Percentiles rank a stretch among this genome's conserved stretches.
Conservation (phyloP, 2,329 filamentous ascomycete genomes). For the Cyphellophora attinorum region DNA sequence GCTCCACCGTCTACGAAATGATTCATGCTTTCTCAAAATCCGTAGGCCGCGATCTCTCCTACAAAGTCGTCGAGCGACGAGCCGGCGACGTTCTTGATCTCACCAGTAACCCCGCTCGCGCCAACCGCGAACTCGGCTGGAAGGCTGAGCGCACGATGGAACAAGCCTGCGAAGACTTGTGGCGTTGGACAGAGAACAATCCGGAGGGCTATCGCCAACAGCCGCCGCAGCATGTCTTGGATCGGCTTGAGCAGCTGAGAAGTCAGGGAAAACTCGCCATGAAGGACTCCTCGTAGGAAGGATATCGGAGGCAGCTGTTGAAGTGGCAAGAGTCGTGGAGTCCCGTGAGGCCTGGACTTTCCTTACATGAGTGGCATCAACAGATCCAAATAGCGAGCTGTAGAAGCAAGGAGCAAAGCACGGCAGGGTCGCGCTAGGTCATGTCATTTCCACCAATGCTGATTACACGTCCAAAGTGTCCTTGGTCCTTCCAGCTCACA, state of each 20-base stretch:
- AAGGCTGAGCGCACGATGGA: constrained; percentile 85
- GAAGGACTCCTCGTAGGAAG: too few species aligned
- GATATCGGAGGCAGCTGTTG: too few species aligned
- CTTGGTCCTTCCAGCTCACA: too few species aligned
- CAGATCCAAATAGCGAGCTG: too few species aligned
- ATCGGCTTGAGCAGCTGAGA: constrained; percentile 41
- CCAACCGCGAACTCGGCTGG: constrained; percentile 85
- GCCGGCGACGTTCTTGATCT: constrained; percentile 89
- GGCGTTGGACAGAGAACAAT: constrained; percentile 96
- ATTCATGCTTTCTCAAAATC: constrained; percentile 85
- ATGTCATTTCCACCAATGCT: too few species aligned
- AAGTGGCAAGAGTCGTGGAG: too few species aligned
- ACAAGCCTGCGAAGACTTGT: constrained; percentile 86
- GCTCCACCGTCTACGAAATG: constrained; percentile 95
- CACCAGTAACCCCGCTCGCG: constrained; percentile 79
- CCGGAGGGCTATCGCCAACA: constrained; percentile 88
- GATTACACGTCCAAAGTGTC: too few species aligned
- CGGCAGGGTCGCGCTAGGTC: too few species aligned
- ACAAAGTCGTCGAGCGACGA: constrained; percentile 74
- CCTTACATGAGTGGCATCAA: too few species aligned
- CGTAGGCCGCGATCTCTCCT: constrained; percentile 76
- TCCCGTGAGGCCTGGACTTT: too few species aligned
- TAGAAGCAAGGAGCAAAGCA: too few species aligned
- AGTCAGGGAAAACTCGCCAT: constrained; percentile 8
- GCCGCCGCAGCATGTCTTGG: constrained; percentile 73